Base-by-base conservation (phyloP, 2,329 filamentous ascomycete genomes). In the Penicillium italicum region DNA sequence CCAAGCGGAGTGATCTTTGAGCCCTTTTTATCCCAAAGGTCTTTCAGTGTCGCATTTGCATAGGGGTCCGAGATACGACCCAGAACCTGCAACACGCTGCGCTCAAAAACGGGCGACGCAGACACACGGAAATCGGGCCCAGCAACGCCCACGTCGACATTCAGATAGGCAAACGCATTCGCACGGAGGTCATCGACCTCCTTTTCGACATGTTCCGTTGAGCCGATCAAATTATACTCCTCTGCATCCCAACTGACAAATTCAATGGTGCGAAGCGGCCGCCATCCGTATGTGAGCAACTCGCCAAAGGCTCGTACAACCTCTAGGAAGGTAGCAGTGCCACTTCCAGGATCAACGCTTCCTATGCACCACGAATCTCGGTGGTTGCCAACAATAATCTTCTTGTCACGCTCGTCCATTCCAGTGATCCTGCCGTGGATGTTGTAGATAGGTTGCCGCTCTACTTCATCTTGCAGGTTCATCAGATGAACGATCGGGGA, bases 231-330 rank as follows among this genome's bases (percentile, higher is more conserved):
- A 73, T 97, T 97, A 77, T 96, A 97, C 73, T 93, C 91, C 64
- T 88, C 88, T 4, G 85, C 94, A 72, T 99, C 94, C 94, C 94
- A 99, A 33, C 90, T 96, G 68, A 92, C 91, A 72, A 99, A 97
- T 71, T 96, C 89, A 61, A 99, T 96, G 4, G 91, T 95, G n/a
- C 94, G 87, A 16, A 96, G 79, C 1, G 94, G 94, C 26, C 89
- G 83, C 94, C 94, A 99, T 50, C 92, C 93, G 55, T 85, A 83
- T 16, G 80, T 74, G 22, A 86, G 80, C 16, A 97, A 82, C 60
- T 90, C 85, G 38, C 91, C 91, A 66, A 99, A 90, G 46, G 96
- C 85, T 42, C 89, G 86, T 22, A 89, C 86, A 55, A 97, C 81
- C 76, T 99, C 94, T 51, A 97, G 82, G 81, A 99, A 88, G 38